Evolutionary conservation across 345 rosid species (phyloP), one percentile per base, ranked within the genome.

Genomic region (Barbarea vulgaris): DNA sequence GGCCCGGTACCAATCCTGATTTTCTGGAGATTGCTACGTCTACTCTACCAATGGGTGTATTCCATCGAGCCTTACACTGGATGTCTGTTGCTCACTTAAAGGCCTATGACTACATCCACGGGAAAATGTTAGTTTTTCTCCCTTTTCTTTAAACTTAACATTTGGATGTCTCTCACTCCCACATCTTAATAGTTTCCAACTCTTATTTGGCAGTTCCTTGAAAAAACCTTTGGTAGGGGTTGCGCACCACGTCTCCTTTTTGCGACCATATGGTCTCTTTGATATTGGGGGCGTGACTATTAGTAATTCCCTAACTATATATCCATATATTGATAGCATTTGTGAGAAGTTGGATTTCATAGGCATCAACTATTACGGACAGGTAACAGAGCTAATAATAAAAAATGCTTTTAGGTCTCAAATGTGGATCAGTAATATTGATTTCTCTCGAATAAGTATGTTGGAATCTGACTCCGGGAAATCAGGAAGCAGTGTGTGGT

Each of bases 1-100:
- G 98, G 98, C 97, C 98, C 64, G 98, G 98, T 37, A 95, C 91
- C 72, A 82, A 88, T 82, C 98, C 98, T 74, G 93, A 88, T 74
- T 82, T 91, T 91, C 77, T 94, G 81, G 98, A 94, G 83, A 87
- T 44, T 53, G 97, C 96, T 50, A 94, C 90, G 55, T 82, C 97
- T 79, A 85, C 98, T 78, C 73, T 94, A 33, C 98, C 97, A 58
- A 84, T 85, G 70, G 97, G 98, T 74, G 97, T 87, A 71, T 91
- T 91, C 70, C 86, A 82, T 48, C 94, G 89, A 83, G 85, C 83
- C 54, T 80, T 94, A 89, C 90, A 94, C 69, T 88, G 87, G 97
- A 89, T 94, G 69, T 87, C 93, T 64, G 73, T 88, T 80, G 95
- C 97, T 64, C 97, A 91, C 77, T 71, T 75, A 52, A 89, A 88